phyloP scores from a whole-genome alignment of 305 asterid genomes.

The Fraxinus xanthoxyloides region DNA sequence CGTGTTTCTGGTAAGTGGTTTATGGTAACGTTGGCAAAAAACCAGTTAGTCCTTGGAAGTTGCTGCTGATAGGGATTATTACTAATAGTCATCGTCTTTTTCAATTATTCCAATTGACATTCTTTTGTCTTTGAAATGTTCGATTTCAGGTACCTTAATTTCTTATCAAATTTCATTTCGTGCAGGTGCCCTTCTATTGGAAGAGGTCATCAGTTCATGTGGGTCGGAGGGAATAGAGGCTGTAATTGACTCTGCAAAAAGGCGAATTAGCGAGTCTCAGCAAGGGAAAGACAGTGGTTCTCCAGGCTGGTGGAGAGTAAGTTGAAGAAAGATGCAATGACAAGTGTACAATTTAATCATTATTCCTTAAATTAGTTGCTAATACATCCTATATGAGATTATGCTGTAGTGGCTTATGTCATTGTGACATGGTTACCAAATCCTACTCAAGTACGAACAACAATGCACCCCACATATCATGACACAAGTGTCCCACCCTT shows the following conservation, averaged over 20 bases:
- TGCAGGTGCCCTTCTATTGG: slow-evolving; percentile 78
- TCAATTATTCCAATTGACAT: neutral
- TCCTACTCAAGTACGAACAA: neutral
- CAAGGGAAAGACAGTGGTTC: slow-evolving; percentile 67
- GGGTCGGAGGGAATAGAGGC: slow-evolving; percentile 76
- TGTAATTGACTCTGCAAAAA: slow-evolving; percentile 67
- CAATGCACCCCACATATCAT: neutral
- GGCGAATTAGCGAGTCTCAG: slow-evolving; percentile 78
- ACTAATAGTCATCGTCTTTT: neutral
- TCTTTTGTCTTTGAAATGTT: slow-evolving; percentile 1
- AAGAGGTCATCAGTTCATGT: slow-evolving; percentile 65
- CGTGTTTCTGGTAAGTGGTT: slow-evolving; percentile 82
- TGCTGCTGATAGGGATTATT: neutral
- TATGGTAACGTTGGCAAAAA: slow-evolving; percentile 17
- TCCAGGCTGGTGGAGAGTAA: slow-evolving; percentile 92
- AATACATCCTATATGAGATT: neutral
- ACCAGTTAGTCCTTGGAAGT: neutral
- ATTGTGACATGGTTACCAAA: neutral
- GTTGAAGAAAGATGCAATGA: slow-evolving; percentile 30
- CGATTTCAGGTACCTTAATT: neutral
- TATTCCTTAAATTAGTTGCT: neutral
- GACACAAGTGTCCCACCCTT: neutral
- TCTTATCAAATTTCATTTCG: slow-evolving; percentile 21
- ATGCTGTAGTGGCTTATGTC: neutral
- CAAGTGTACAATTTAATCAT: neutral